These are phyloP conservation scores for Pseudevernia furfuracea DNA, from an alignment of 495 filamentous ascomycete species.

Conservation along the genomic window DNA sequence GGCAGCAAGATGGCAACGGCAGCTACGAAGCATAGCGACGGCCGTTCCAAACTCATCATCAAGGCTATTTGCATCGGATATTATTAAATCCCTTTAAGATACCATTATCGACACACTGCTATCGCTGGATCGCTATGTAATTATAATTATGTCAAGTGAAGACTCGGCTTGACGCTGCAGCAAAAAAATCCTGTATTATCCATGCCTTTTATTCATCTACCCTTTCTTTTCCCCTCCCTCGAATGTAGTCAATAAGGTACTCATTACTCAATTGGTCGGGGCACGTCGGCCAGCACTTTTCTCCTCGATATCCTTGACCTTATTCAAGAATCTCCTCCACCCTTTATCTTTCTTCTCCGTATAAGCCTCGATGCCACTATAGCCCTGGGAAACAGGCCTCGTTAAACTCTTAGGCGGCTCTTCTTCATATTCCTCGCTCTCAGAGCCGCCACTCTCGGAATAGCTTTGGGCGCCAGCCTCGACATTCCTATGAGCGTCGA, in stretches of 20 bases:
- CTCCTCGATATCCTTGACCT: neutral
- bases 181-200: neutral
- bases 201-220: neutral
- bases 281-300: neutral
- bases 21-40: slow-evolving; percentile 17
- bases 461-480: neutral
- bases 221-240: neutral
- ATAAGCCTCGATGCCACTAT: slow-evolving; percentile 25
- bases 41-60: slow-evolving; percentile 1
- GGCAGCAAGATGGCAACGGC: neutral
- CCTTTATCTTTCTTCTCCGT: slow-evolving; percentile 19
- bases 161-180: neutral
- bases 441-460: slow-evolving; percentile 2
- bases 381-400: slow-evolving; percentile 3
- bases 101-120: neutral
- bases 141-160: neutral
- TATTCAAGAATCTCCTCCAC: slow-evolving; percentile 20
- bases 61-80: neutral
- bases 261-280: neutral
- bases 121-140: slow-evolving; percentile 4
- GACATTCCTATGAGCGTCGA: neutral
- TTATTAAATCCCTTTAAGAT: neutral
- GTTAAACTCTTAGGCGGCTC: neutral
- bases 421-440: neutral
- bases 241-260: neutral